These are phyloP conservation scores for Colletotrichum gigasporum DNA, from an alignment of 2,329 filamentous ascomycete species.

Conservation along the genomic window DNA sequence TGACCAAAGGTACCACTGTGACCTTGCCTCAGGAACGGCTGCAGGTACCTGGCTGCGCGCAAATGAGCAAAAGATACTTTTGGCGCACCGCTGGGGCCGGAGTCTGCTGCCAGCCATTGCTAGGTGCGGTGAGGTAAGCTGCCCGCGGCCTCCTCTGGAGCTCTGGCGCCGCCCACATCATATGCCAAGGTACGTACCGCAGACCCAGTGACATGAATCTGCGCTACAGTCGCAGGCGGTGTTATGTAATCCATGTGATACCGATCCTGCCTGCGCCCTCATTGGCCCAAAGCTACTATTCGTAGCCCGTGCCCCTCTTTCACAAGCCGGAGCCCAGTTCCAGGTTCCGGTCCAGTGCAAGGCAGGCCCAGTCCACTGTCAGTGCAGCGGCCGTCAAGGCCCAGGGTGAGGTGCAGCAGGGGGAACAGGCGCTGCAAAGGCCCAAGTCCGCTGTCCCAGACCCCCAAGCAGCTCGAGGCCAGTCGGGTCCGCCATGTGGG, in stretches of 20 bases:
- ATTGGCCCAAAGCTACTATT: slow-evolving; percentile 2
- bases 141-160: not conserved
- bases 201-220: slow-evolving; percentile 9
- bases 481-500: too few species aligned
- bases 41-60: not conserved
- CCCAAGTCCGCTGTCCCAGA: too few species aligned
- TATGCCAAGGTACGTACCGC: slow-evolving; percentile 1
- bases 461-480: too few species aligned
- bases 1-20: not conserved
- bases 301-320: slow-evolving; percentile 13
- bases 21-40: not conserved
- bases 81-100: too few species aligned
- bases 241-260: slow-evolving; percentile 16
- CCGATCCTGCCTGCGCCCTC: not conserved
- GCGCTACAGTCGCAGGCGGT: not conserved
- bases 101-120: too few species aligned
- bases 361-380: not conserved
- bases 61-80: too few species aligned
- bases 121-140: not conserved
- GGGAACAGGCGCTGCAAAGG: too few species aligned
- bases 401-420: not conserved
- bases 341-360: not conserved
- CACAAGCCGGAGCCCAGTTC: slow-evolving; percentile 17
- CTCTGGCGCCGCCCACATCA: not conserved
- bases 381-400: not conserved